Percentiles rank a stretch among this genome's conserved stretches.
These are phyloP conservation scores for Wickerhamomyces silvicola DNA, from an alignment of 805 yeast genomes.

Conservation along the genomic window DNA sequence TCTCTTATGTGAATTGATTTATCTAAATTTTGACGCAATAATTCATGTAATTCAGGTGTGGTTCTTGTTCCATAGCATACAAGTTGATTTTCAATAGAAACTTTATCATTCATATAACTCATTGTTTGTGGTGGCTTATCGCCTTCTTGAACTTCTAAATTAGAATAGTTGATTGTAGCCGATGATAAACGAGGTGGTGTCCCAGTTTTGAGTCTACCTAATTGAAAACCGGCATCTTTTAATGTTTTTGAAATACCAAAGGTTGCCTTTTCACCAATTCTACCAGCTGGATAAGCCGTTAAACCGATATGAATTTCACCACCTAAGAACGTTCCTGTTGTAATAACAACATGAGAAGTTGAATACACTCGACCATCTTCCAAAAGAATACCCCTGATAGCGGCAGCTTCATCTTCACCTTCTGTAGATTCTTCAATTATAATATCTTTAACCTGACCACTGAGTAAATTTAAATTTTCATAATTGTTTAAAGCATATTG, in stretches of 20 bases:
- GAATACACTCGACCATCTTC: slow-evolving; percentile 57
- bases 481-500: slow-evolving; percentile 53
- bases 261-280: slow-evolving; percentile 90
- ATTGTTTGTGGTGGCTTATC: slow-evolving; percentile 85
- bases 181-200: slow-evolving; percentile 89
- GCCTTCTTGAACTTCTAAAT: slow-evolving; percentile 67
- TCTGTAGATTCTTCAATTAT: slow-evolving; percentile 43
- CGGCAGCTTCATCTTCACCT: slow-evolving; percentile 12
- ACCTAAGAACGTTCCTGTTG: slow-evolving; percentile 93
- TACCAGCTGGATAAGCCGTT: slow-evolving; percentile 76
- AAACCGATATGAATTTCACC: slow-evolving; percentile 94
- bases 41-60: slow-evolving; percentile 63
- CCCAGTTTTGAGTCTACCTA: slow-evolving; percentile 93
- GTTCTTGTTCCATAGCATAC: slow-evolving; percentile 76
- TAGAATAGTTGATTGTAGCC: slow-evolving; percentile 59
- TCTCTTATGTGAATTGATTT: slow-evolving; percentile 87
- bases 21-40: slow-evolving; percentile 64
- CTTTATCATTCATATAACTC: slow-evolving; percentile 73
- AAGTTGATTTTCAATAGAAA: slow-evolving; percentile 54
- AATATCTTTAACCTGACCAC: slow-evolving; percentile 81
- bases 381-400: slow-evolving; percentile 66
- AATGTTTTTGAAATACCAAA: slow-evolving; percentile 83
- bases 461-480: slow-evolving; percentile 46
- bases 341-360: slow-evolving; percentile 69
- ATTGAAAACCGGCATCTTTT: slow-evolving; percentile 64